Evolutionary conservation across 805 yeast species (phyloP).

Genomic region (Pichia rugopelliculosa): DNA sequence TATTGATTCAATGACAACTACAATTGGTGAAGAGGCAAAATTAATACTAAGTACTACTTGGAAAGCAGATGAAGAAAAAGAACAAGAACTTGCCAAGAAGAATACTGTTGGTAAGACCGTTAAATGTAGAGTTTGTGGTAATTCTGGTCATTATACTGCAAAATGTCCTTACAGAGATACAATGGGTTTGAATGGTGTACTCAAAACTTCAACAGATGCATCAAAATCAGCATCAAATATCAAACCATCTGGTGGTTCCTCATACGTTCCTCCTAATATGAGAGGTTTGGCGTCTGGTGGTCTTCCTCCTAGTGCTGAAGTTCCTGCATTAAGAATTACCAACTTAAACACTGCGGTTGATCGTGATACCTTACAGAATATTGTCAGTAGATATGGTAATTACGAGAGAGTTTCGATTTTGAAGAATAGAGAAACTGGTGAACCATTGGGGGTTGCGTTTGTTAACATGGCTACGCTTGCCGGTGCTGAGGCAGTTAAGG

Average conservation of each 20-base stretch:
- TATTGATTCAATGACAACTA: slow-evolving; percentile 83
- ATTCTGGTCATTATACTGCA: slow-evolving; percentile 77
- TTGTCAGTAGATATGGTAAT: slow-evolving; percentile 60
- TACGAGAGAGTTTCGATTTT: slow-evolving; percentile 74
- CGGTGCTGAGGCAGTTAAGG: slow-evolving; percentile 72
- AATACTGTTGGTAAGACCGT: slow-evolving; percentile 41
- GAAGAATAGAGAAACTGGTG: slow-evolving; percentile 88
- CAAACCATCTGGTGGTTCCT: slow-evolving; percentile 19
- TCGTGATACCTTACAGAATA: slow-evolving; percentile 74
- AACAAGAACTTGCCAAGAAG: slow-evolving; percentile 47
- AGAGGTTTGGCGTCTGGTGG: slow-evolving; percentile 36
- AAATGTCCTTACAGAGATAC: slow-evolving; percentile 95
- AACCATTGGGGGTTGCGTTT: slow-evolving; percentile 93
- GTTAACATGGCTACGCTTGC: slow-evolving; percentile 66
- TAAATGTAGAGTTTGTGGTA: slow-evolving; percentile 86
- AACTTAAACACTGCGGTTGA: slow-evolving; percentile 81
- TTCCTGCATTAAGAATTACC: slow-evolving; percentile 61
- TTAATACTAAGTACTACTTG: slow-evolving; percentile 68
- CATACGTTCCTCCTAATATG: slow-evolving; percentile 58
- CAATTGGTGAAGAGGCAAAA: slow-evolving; percentile 76
- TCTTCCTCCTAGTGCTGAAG: slow-evolving; percentile 20
- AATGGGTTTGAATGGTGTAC: slow-evolving; percentile 40
- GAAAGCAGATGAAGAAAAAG: slow-evolving; percentile 71
- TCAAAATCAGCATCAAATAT: slow-evolving; percentile 13
- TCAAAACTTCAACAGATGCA: slow-evolving; percentile 8